A percentile compares a stretch with the other conserved stretches of the same genome.
phyloP scores from a whole-genome alignment of 106 monocot species.

The Dendrobium nobile region DNA sequence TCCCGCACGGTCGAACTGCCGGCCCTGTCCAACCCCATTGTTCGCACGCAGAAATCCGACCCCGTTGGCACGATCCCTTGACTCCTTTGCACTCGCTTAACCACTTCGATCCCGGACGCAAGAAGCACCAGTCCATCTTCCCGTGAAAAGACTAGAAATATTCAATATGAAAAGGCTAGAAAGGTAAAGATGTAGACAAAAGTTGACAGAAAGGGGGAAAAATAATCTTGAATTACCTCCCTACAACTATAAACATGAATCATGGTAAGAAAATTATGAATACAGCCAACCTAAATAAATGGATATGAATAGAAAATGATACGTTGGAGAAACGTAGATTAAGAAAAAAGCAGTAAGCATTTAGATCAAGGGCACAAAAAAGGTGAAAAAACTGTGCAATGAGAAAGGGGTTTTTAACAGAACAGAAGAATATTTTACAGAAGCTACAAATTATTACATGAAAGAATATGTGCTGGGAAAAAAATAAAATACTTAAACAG shows the following conservation, averaged over 20 bases:
- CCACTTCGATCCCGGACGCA: no score
- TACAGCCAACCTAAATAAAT: not conserved
- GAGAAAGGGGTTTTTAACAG: not conserved
- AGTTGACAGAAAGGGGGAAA: not conserved
- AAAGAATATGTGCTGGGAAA: not conserved
- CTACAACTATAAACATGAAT: not conserved
- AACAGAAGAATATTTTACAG: not conserved
- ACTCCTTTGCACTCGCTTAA: no score
- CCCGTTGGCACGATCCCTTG: no score
- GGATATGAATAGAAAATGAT: not conserved
- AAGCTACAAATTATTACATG: not conserved
- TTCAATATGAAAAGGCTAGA: no score
- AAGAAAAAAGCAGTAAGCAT: no score
- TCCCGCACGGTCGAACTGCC: no score
- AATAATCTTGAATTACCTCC: not conserved
- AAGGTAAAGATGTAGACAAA: no score
- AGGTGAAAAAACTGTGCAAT: not conserved
- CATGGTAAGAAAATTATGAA: not conserved
- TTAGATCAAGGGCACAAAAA: no score
- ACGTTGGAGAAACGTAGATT: not conserved
- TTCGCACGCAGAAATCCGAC: no score
- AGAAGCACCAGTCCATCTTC: no score
- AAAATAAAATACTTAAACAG: not conserved
- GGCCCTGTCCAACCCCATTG: no score
- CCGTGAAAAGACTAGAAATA: no score